Evolutionary conservation across 345 rosid species (phyloP).

Genomic region (Rhizophora mangle): DNA sequence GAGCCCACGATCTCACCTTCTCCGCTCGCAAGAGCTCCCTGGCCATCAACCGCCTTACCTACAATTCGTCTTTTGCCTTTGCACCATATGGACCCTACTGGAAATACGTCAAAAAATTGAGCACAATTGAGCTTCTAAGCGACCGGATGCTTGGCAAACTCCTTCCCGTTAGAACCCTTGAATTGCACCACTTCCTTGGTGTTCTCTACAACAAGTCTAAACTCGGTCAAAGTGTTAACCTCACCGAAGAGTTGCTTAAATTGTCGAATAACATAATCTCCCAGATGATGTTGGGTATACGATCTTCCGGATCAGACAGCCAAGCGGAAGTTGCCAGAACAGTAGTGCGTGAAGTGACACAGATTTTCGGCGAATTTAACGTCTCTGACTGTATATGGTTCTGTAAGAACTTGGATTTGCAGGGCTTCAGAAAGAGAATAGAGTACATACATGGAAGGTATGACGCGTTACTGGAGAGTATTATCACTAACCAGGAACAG

Average conservation of each 20-base stretch:
- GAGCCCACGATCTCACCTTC: constrained; percentile 32
- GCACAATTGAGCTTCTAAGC: constrained; percentile 39
- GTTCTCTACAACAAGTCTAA: constrained; percentile 17
- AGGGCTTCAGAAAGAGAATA: too few relatives aligned
- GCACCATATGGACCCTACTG: constrained; percentile 39
- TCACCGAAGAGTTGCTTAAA: constrained; percentile 38
- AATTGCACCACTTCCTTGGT: constrained; percentile 15
- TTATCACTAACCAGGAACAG: too few relatives aligned
- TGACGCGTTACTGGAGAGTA: too few relatives aligned
- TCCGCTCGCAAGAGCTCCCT: constrained; percentile 21
- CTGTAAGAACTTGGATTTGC: too few relatives aligned
- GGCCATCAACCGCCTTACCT: constrained; percentile 37
- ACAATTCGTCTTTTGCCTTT: constrained; percentile 38
- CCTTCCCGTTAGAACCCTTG: constrained; percentile 28
- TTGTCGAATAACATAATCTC: constrained; percentile 37
- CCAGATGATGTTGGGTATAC: constrained; percentile 40
- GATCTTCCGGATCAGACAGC: constrained; percentile 28
- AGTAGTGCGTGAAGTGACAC: constrained; percentile 31
- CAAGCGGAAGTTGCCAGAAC: constrained; percentile 31
- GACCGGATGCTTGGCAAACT: constrained; percentile 28
- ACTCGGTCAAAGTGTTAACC: constrained; percentile 17
- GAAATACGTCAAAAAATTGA: constrained; percentile 40
- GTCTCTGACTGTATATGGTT: too few relatives aligned
- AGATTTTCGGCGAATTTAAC: constrained; percentile 33
- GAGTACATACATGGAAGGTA: too few relatives aligned